Evolutionary conservation across 306 rosid genomes (phyloP).

Genomic region (Vicia faba): DNA sequence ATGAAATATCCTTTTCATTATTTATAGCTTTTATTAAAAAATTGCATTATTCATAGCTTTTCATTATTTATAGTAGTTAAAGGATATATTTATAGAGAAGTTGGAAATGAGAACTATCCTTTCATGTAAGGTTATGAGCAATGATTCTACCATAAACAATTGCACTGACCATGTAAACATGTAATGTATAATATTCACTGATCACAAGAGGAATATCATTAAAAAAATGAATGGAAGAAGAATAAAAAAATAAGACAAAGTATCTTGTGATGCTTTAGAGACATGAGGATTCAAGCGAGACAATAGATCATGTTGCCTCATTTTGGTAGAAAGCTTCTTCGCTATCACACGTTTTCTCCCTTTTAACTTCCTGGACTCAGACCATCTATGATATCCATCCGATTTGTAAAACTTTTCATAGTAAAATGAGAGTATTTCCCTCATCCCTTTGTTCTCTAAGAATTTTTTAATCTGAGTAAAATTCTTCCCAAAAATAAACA

Average conservation of each 20-base stretch:
- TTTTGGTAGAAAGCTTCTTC: conserved; percentile 36
- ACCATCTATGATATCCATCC: conserved; percentile 64
- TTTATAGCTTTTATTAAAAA: no score
- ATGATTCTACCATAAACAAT: not conserved
- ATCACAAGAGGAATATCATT: not conserved
- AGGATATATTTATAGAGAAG: no score
- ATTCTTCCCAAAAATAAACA: conserved; percentile 7
- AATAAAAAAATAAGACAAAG: not conserved
- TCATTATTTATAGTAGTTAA: no score
- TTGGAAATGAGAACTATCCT: not conserved
- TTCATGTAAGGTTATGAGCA: not conserved
- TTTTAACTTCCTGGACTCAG: conserved; percentile 53
- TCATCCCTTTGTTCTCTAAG: conserved; percentile 46
- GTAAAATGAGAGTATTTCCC: conserved; percentile 68
- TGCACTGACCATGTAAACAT: not conserved
- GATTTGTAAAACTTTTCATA: conserved; percentile 75
- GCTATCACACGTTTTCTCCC: conserved; percentile 52
- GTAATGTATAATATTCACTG: not conserved
- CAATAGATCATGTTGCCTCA: conserved; percentile 65
- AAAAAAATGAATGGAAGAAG: not conserved
- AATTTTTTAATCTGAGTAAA: not conserved
- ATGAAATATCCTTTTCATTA: no score
- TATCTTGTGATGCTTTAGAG: conserved; percentile 50
- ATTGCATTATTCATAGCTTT: no score
- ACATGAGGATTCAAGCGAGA: conserved; percentile 66